Evolutionary conservation across 1,284 basidiomycete genomes (phyloP).

Genomic region (Xerocomus amazonicus): DNA sequence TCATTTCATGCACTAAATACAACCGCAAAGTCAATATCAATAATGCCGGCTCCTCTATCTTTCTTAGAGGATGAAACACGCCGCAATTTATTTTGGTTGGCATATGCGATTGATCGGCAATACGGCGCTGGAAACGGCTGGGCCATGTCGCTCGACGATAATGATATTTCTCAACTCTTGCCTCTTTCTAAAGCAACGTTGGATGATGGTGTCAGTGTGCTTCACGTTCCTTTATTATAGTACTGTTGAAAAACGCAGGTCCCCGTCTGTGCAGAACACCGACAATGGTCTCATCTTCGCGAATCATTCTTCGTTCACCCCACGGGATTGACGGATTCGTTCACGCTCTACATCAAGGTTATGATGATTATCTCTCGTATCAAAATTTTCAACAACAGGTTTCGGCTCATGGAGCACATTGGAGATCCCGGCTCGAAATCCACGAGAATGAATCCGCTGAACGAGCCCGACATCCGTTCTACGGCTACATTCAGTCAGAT

Average conservation of each 20-base stretch:
- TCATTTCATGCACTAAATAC: slow-evolving; percentile 63
- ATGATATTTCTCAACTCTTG: slow-evolving; percentile 66
- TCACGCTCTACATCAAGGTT: slow-evolving; percentile 72
- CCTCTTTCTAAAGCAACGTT: slow-evolving; percentile 61
- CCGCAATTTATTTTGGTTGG: slow-evolving; percentile 70
- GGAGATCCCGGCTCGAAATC: slow-evolving; percentile 40
- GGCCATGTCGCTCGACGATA: slow-evolving; percentile 67
- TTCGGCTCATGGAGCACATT: slow-evolving; percentile 53
- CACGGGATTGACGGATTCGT: slow-evolving; percentile 65
- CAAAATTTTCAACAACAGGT: slow-evolving; percentile 70
- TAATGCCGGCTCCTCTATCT: slow-evolving; percentile 54
- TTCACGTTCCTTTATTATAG: slow-evolving; percentile 2
- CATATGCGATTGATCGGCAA: slow-evolving; percentile 63
- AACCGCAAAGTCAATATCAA: slow-evolving; percentile 48
- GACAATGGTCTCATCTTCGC: slow-evolving; percentile 66
- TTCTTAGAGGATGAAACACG: slow-evolving; percentile 67
- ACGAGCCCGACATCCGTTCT: slow-evolving; percentile 50
- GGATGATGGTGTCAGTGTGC: slow-evolving; percentile 54
- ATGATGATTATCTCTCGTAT: slow-evolving; percentile 63
- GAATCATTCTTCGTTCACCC: slow-evolving; percentile 58
- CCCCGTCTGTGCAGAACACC: slow-evolving; percentile 49
- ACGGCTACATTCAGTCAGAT: slow-evolving; percentile 64
- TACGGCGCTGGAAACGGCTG: slow-evolving; percentile 67
- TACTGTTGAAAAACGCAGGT: slow-evolving; percentile 36
- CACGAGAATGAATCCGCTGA: slow-evolving; percentile 12